Conservation (phyloP, 192 early-diverging fungal genomes). For the Coemansia sp. region DNA sequence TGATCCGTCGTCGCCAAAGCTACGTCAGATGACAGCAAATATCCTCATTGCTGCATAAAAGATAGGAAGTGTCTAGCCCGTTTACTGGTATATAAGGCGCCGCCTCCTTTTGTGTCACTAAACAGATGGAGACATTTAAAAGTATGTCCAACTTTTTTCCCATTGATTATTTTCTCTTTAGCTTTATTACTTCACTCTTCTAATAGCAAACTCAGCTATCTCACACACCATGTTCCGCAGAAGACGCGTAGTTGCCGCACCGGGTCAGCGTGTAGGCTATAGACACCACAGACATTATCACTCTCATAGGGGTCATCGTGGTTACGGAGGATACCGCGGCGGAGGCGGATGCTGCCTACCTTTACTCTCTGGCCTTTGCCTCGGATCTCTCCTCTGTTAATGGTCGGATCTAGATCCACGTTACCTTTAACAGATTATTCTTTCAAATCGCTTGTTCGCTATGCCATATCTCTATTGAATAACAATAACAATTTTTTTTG, state of each 20-base stretch:
- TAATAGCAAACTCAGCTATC: neutral
- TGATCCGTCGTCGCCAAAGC: neutral
- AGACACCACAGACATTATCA: slow-evolving; percentile 8
- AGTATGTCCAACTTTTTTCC: neutral
- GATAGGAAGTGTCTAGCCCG: neutral
- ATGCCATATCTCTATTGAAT: neutral
- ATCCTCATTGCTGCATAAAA: neutral
- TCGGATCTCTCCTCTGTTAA: slow-evolving; percentile 9
- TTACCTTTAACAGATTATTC: too few relatives aligned
- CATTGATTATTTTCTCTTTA: neutral
- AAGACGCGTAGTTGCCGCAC: slow-evolving; percentile 11
- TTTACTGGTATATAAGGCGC: too few relatives aligned
- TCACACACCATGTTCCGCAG: slow-evolving; percentile 17
- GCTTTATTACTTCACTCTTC: neutral
- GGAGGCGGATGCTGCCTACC: slow-evolving; percentile 14
- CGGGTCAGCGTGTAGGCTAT: slow-evolving; percentile 10
- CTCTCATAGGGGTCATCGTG: slow-evolving; percentile 1
- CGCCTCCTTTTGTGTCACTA: too few relatives aligned
- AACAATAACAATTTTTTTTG: neutral
- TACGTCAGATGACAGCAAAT: neutral
- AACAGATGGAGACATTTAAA: neutral
- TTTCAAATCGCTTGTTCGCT: too few relatives aligned
- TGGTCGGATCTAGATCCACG: neutral
- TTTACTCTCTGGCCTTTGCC: slow-evolving; percentile 2
- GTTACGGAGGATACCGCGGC: neutral